Percentiles rank a stretch among this genome's conserved stretches.
These are phyloP conservation scores for Arctostaphylos glauca DNA, from an alignment of 148 eudicot species.

Conservation along the genomic window DNA sequence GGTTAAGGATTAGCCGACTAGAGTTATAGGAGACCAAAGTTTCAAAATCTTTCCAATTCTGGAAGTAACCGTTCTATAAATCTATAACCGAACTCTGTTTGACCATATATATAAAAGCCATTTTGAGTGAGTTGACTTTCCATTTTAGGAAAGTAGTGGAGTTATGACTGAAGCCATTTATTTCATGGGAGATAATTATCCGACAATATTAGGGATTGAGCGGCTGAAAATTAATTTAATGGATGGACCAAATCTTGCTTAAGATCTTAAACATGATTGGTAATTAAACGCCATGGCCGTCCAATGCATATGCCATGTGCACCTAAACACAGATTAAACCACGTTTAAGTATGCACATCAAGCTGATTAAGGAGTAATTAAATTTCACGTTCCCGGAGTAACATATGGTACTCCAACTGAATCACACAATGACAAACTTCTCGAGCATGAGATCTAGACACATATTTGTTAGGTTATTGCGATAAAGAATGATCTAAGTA, in stretches of 20 bases:
- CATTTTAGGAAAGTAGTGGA: not conserved
- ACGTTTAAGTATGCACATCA: not conserved
- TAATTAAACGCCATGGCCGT: not conserved
- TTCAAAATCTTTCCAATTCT: too few species aligned
- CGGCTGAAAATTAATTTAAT: not conserved
- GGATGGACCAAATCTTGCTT: not conserved
- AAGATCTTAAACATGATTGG: not conserved
- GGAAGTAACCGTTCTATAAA: too few species aligned
- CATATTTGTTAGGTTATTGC: too few species aligned
- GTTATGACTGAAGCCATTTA: not conserved
- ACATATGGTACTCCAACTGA: too few species aligned
- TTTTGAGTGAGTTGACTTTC: not conserved
- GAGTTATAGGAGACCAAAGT: too few species aligned
- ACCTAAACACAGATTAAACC: not conserved
- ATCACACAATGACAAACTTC: too few species aligned
- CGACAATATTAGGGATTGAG: not conserved
- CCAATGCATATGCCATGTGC: slow-evolving; percentile 7
- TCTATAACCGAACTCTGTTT: not conserved
- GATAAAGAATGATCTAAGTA: too few species aligned
- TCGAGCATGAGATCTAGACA: too few species aligned
- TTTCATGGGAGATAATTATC: too few species aligned
- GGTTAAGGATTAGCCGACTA: too few species aligned
- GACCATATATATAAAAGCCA: not conserved
- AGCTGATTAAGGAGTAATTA: not conserved
- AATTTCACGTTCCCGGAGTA: too few species aligned